These are phyloP conservation scores for Persicaria maculosa DNA, from an alignment of 148 eudicot species.

Conservation along the genomic window DNA sequence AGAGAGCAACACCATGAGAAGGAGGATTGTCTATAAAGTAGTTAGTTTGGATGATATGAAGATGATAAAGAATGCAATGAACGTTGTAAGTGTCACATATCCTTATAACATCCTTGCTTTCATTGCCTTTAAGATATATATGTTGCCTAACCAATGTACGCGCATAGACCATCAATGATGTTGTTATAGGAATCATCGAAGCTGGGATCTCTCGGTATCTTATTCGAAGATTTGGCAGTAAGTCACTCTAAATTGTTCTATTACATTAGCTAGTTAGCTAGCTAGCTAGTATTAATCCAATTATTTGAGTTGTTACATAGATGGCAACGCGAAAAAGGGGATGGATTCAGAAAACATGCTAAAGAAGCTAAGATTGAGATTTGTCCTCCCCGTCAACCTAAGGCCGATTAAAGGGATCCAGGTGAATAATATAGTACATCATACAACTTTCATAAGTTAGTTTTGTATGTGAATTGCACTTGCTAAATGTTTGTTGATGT, in stretches of 20 bases:
- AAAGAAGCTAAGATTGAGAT: background rate
- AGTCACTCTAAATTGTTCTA: too few species aligned
- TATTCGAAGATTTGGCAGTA: background rate
- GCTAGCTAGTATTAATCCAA: too few species aligned
- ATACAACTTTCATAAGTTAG: too few species aligned
- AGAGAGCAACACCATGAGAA: background rate
- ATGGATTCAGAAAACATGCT: background rate
- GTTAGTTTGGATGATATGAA: constrained; percentile 11
- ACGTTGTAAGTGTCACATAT: background rate
- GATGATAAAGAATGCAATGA: constrained; percentile 3
- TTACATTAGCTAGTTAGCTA: too few species aligned
- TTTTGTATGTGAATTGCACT: too few species aligned
- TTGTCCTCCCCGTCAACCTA: background rate
- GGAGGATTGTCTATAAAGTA: background rate
- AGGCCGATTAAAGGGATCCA: background rate
- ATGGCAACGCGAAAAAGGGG: background rate
- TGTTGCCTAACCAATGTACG: background rate
- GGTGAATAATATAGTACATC: background rate
- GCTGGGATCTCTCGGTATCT: constrained; percentile 1
- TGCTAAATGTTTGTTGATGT: background rate
- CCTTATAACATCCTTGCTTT: background rate
- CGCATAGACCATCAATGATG: constrained; percentile 8
- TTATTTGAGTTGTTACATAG: too few species aligned
- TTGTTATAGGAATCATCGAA: constrained; percentile 5
- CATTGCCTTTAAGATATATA: background rate